Conservation (phyloP, 176 grass and related monocot genomes). For the Musa itinerans region DNA sequence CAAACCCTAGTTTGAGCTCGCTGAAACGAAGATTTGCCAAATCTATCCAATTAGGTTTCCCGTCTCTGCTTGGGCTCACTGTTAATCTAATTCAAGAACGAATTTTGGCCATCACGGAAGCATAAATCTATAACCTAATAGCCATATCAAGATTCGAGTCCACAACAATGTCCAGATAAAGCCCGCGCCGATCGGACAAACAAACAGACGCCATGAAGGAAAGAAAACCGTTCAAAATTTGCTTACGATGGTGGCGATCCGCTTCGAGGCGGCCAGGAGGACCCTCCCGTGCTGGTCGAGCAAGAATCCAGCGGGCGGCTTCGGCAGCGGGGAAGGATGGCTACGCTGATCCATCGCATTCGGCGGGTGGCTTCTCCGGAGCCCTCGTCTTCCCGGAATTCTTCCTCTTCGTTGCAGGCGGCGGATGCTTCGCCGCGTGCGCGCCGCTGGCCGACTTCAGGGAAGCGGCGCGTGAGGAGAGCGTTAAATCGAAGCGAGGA, state of each 20-base stretch:
- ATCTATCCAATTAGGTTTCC: too few species aligned
- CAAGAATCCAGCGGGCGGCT: background rate
- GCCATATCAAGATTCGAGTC: background rate
- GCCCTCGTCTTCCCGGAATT: background rate
- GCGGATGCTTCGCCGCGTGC: background rate
- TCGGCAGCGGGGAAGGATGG: background rate
- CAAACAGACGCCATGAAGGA: background rate
- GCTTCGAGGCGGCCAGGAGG: background rate
- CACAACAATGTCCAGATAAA: background rate
- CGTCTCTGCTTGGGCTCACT: background rate
- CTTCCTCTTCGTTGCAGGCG: background rate
- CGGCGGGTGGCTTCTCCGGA: background rate
- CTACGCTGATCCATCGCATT: background rate
- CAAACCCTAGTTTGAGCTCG: background rate
- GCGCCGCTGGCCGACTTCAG: background rate
- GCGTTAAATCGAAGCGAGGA: background rate
- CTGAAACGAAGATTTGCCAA: background rate
- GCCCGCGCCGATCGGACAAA: too few species aligned
- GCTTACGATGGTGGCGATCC: background rate
- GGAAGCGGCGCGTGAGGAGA: background rate
- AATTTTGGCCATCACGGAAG: background rate
- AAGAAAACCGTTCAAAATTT: background rate
- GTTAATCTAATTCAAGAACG: background rate
- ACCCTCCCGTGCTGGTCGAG: background rate
- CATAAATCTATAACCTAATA: too few species aligned